A percentile compares a stretch with the other conserved stretches of the same genome.
These are phyloP conservation scores for Fragilaria crotonensis DNA, from an alignment of 108 stramenopile species.

Conservation along the genomic window DNA sequence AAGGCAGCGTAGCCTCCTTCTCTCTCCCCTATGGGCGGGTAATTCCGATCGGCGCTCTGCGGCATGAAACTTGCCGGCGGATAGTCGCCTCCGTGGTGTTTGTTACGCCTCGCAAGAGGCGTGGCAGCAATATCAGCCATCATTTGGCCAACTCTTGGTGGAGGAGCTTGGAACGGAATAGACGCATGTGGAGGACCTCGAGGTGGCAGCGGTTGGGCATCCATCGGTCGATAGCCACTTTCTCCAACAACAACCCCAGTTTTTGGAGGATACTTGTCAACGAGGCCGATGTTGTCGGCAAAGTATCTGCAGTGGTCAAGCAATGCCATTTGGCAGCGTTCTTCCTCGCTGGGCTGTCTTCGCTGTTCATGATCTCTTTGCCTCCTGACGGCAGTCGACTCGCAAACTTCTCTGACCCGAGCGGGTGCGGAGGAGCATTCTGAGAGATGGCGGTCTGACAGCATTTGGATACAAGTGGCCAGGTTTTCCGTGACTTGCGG, in stretches of 20 bases:
- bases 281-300: slow-evolving; percentile 17
- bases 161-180: background rate
- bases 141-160: background rate
- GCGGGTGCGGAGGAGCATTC: slow-evolving; percentile 16
- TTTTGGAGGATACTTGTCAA: slow-evolving; percentile 24
- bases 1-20: background rate
- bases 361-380: slow-evolving; percentile 4
- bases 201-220: background rate
- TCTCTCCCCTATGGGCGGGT: background rate
- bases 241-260: slow-evolving; percentile 28
- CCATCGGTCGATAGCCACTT: background rate
- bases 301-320: slow-evolving; percentile 30
- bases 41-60: background rate
- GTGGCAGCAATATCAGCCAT: background rate
- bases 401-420: slow-evolving; percentile 17
- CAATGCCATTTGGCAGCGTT: slow-evolving; percentile 12
- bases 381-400: slow-evolving; percentile 9
- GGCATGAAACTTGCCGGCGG: background rate
- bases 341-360: slow-evolving; percentile 1
- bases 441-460: slow-evolving; percentile 30
- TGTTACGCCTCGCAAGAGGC: background rate
- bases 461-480: slow-evolving; percentile 7
- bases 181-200: background rate
- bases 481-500: slow-evolving; percentile 16
- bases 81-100: background rate